Conservation (phyloP, 345 rosid genomes). For the Boechera divaricarpa region DNA sequence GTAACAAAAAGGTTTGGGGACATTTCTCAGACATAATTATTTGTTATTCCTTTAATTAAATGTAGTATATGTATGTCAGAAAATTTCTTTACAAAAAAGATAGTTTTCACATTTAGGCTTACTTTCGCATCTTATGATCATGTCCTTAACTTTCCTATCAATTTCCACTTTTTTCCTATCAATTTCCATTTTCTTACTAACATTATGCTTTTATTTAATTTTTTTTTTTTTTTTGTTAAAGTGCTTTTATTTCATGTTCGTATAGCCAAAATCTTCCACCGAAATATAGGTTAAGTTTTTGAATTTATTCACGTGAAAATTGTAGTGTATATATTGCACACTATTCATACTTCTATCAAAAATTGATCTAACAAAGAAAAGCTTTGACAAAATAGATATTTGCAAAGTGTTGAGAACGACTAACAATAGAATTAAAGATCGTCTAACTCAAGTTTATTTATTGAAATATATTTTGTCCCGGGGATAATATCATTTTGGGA, state of each 20-base stretch:
- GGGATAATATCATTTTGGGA: constrained; percentile 82
- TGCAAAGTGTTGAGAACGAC: constrained; percentile 20
- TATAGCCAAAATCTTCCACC: constrained; percentile 1
- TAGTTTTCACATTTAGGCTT: constrained; percentile 34
- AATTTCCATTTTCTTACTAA: constrained; percentile 29
- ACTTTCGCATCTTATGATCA: constrained; percentile 36
- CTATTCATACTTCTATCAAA: neutral
- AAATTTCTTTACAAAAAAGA: neutral
- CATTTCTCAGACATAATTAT: constrained; percentile 42
- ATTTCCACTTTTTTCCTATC: constrained; percentile 15
- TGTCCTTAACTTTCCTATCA: constrained; percentile 25
- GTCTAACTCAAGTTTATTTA: constrained; percentile 26
- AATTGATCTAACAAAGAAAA: neutral
- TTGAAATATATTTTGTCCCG: constrained; percentile 84
- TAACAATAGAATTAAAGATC: neutral
- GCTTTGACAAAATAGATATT: neutral
- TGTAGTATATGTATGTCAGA: constrained; percentile 10
- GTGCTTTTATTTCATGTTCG: constrained; percentile 2
- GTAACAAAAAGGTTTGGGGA: constrained; percentile 35
- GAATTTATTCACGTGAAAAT: neutral
- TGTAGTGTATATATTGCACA: neutral
- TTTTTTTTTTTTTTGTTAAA: neutral
- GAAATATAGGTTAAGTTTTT: neutral
- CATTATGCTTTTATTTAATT: constrained; percentile 15
- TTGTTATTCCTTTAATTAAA: constrained; percentile 3